Conservation (phyloP, 129 eudicot genomes). For the Pseudognaphalium luteoalbum region DNA sequence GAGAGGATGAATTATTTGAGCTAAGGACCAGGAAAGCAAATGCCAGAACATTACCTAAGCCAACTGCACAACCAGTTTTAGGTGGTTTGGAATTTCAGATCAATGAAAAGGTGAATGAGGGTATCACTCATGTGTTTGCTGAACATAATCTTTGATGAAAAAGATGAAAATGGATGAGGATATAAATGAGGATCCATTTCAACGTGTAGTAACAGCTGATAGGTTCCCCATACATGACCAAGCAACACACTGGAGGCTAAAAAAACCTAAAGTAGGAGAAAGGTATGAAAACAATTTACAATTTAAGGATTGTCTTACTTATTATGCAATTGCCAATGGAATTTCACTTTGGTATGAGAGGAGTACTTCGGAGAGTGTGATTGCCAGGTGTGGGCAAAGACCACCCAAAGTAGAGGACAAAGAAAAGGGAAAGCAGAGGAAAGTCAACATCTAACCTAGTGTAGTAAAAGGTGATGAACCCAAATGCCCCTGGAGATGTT, state of each 20-base stretch:
- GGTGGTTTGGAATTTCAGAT: too few species aligned
- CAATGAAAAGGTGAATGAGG: too few species aligned
- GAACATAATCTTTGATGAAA: too few species aligned
- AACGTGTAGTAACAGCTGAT: neutral
- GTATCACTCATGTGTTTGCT: too few species aligned
- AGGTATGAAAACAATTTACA: neutral
- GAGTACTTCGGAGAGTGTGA: neutral
- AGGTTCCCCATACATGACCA: neutral
- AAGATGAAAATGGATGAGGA: neutral
- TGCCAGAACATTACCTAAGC: too few species aligned
- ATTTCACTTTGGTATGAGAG: neutral
- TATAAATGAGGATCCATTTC: neutral
- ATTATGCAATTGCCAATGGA: neutral
- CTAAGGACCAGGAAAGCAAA: too few species aligned
- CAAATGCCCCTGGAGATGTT: neutral
- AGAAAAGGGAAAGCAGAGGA: neutral
- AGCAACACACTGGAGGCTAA: neutral
- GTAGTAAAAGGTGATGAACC: neutral
- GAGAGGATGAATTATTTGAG: too few species aligned
- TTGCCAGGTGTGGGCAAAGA: neutral
- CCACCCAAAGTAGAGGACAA: neutral
- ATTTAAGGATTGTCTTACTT: neutral
- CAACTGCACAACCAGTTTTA: too few species aligned
- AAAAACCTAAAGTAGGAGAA: neutral
- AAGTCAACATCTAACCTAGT: neutral